Base-by-base conservation (phyloP, 805 yeast species). In the Metschnikowia amazonensis region DNA sequence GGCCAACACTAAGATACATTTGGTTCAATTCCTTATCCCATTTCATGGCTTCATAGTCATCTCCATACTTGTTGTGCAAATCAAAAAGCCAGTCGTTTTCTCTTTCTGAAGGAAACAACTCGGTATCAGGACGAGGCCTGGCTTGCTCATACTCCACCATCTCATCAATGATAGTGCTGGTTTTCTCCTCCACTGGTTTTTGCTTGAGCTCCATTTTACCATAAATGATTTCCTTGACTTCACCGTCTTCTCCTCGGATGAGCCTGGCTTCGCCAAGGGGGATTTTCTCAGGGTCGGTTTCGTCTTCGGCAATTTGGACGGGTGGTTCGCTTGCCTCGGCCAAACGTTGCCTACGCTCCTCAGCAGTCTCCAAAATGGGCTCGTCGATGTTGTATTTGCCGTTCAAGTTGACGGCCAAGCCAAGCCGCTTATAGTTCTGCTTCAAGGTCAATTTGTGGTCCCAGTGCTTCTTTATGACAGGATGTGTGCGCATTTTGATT, bases 401-500 rank as follows among this genome's bases (percentile, higher is more conserved):
- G 28, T 40, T 46, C 30, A 90, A 65, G 54, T 81, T 80, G 9
- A 86, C 74, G 30, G 80, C 72, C 43, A 94, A 71, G 3, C 99
- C 99, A 24, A 94, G 68, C 51, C 74, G 80, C 56, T 83, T 82
- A 67, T 94, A 92, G 64, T 94, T 94, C 62, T 94, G 98, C 43
- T 81, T 75, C 49, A 90, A 69, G 0, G 98, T 90, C 46, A 84
- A 72, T 10, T 78, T 76, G 48, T 81, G 77, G 66, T 94, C 96
- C 99, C 99, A 94, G 64, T 89, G 78, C 28, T 81, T 86, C 4
- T 89, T 95, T 51, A 94, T 86, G 51, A 94, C 79, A 1, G 95
- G 86, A 60, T 89, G 88, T 0, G 86, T 74, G 39, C 75, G 74
- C 27, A 86, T 79, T 49, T 81, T 81, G 48, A 83, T 70, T 54